Conservation (phyloP, 768 basidiomycete genomes). For the Trametes coccinea region DNA sequence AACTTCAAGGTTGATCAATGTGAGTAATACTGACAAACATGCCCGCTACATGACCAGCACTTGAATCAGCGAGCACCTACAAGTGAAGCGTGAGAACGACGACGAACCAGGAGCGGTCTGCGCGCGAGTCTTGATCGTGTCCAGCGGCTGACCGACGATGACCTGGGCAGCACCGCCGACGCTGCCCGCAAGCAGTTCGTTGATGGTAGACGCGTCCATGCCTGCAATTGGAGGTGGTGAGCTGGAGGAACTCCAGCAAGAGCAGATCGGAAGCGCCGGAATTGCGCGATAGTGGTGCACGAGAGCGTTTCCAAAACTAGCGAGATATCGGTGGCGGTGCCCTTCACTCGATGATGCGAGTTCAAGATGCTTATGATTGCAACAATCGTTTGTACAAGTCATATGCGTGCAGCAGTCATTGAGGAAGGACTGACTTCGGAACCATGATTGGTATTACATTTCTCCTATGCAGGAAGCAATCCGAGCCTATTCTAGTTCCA, state of each 20-base stretch:
- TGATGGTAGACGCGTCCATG: conserved; percentile 55
- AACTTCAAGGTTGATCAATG: background rate
- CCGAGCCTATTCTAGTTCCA: too few species aligned
- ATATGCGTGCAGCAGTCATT: too few species aligned
- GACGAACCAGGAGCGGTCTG: conserved; percentile 81
- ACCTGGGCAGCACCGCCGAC: conserved; percentile 95
- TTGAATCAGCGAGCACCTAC: background rate
- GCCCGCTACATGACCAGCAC: conserved; percentile 49
- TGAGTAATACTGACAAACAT: conserved; percentile 72
- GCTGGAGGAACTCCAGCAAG: background rate
- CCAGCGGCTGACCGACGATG: conserved; percentile 89
- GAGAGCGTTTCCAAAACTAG: conserved; percentile 6
- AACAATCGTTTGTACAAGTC: too few species aligned
- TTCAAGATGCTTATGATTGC: background rate
- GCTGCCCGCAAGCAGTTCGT: conserved; percentile 86
- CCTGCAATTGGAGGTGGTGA: background rate
- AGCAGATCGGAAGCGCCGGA: background rate
- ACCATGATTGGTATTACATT: too few species aligned
- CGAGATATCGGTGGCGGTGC: conserved; percentile 5
- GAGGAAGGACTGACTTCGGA: too few species aligned
- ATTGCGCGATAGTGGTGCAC: conserved; percentile 16
- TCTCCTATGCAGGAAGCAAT: too few species aligned
- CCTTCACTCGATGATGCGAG: background rate
- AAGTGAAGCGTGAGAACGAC: conserved; percentile 1
- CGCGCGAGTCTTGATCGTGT: conserved; percentile 86